Evolutionary conservation across 768 basidiomycete species (phyloP), one percentile per base, ranked within the genome.

Genomic region (Scleroderma citrinum): DNA sequence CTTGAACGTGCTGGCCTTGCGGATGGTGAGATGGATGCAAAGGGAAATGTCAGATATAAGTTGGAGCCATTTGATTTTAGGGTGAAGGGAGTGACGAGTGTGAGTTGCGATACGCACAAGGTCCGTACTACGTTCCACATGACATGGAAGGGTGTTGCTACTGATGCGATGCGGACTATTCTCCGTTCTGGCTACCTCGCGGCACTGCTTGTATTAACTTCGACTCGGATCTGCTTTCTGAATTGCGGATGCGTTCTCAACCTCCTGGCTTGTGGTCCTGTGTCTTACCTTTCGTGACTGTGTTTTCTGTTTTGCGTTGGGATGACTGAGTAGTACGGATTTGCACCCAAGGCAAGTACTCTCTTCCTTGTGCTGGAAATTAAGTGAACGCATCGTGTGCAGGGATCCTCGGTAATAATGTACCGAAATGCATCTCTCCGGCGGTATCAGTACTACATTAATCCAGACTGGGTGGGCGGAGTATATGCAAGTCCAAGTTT

Each of bases 81-180:
- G 19, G 84, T 97, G 2, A 75, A 78, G 3, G 95, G 95, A 3
- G 95, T 99, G 20, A 97, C 94, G 3, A 85, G 84, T 58, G 90
- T 97, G 48, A 93, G 91, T 52, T 96, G 94, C 65, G 95, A 99
- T 72, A 92, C 91, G 7, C 93, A 96, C 71, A 95, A 95, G 73
- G 89, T 86, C 57, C 43, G 59, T 26, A 19, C 32, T 49, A 37
- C 13, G n/a, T 50, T 16, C 20, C 31, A 11, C n/a, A 24, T 41
- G 17, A 6, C 12, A 3, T n/a, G n/a, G 38, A 11, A 21, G 7
- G 14, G 20, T 39, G 19, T 12, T 13, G n/a, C 24, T 42, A 21
- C 23, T 42, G 41, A 16, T 7, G n/a, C n/a, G n/a, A n/a, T n/a
- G n/a, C n/a, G n/a, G n/a, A n/a, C n/a, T n/a, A n/a, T n/a, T n/a